Conservation (phyloP, 306 rosid species). For the Potentilla sterilis region DNA sequence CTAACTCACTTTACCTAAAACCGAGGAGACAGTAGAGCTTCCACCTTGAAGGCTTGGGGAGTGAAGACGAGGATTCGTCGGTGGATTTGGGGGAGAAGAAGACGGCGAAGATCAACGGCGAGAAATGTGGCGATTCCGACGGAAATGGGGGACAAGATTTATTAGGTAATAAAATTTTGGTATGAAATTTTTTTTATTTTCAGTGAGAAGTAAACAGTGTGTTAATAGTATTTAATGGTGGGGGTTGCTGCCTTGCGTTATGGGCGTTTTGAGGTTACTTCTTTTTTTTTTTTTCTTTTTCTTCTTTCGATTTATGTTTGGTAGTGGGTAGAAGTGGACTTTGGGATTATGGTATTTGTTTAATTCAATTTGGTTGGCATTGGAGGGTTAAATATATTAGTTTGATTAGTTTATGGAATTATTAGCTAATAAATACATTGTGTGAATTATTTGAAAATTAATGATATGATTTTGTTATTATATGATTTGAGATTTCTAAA, state of each 20-base stretch:
- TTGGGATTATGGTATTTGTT: slow-evolving; percentile 17
- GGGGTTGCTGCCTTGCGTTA: slow-evolving; percentile 26
- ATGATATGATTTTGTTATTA: background rate
- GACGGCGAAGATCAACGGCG: slow-evolving; percentile 25
- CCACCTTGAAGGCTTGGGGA: slow-evolving; percentile 19
- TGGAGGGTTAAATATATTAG: too few species aligned
- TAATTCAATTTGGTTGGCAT: slow-evolving; percentile 4
- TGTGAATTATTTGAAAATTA: slow-evolving; percentile 3
- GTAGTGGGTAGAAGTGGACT: slow-evolving; percentile 33
- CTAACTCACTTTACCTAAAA: slow-evolving; percentile 32
- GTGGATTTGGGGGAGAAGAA: slow-evolving; percentile 34
- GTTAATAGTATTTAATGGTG: slow-evolving; percentile 38
- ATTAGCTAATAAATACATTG: slow-evolving; percentile 14
- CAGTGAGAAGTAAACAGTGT: slow-evolving; percentile 37
- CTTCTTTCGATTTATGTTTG: slow-evolving; percentile 19
- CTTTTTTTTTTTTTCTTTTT: background rate
- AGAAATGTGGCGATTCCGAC: slow-evolving; percentile 43
- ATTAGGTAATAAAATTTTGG: slow-evolving; percentile 27
- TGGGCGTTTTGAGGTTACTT: slow-evolving; percentile 21
- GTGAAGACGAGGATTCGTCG: slow-evolving; percentile 2
- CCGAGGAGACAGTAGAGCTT: slow-evolving; percentile 18
- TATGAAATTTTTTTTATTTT: slow-evolving; percentile 18
- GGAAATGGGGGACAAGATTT: slow-evolving; percentile 27
- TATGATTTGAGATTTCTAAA: background rate
- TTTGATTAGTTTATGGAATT: background rate